Base-by-base conservation (phyloP, 2,329 filamentous ascomycete species). In the Zalaria sp. region DNA sequence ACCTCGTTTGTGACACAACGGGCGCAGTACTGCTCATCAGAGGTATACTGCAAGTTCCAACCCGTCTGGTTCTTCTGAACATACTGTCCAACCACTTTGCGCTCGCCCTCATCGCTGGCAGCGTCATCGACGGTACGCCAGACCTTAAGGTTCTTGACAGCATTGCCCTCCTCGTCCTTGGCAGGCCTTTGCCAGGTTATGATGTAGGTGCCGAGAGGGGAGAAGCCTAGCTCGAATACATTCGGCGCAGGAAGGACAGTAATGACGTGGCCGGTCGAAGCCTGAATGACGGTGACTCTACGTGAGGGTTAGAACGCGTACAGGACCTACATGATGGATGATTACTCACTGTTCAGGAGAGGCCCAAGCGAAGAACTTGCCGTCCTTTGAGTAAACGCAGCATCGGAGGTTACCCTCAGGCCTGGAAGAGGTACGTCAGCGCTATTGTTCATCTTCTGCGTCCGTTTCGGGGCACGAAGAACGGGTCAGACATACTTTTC, bases 41-140 rank as follows among this genome's bases (percentile, higher is more conserved):
- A 75, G 27, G 88, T 94, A 65, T 96, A 98, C 66, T 96, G 89
- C 58, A 98, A 71, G 60, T 95, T 96, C 89, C 89, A 96, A 56
- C 88, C 85, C 37, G 83, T 85, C 69, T 93, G 86, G 50, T 79
- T 83, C 72, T 95, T 95, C 65, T 98, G 91, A 51, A 98, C 91
- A 60, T 93, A 98, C 55, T 79, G 75, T 49, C 88, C 89, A 37
- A 95, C 73, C 27, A 88, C 79, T 54, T 65, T 60, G 47, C 80
- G 71, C 64, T 84, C 82, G 51, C 81, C 75, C 46, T 65, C 66
- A 38, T 65, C 75, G 37, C 73, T 73, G 37, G 76, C 66, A 42
- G 62, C 61, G 5, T 83, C 77, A 57, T 89, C 83, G 42, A 85
- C 67, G 31, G 84, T 87, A 58, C 79, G 79, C 91, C 91, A 98